Evolutionary conservation across 495 filamentous ascomycete genomes (phyloP), one percentile per base, ranked within the genome.

Genomic region (Thermothielavioides terrestris): DNA sequence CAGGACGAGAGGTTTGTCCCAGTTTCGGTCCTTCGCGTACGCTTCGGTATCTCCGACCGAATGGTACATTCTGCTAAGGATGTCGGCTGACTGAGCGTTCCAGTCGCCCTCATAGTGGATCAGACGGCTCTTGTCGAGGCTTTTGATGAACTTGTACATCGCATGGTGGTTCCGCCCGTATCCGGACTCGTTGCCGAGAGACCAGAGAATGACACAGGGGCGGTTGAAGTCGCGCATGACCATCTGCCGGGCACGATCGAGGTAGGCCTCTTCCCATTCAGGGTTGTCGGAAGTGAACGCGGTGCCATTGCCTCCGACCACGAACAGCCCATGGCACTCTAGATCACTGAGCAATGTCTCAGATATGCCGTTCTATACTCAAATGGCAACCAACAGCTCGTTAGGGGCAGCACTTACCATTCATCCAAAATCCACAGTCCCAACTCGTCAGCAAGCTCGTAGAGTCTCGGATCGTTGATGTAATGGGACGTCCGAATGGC

Each of bases 351-450:
- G 7, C 21, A 18, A 6, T 1, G 32, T 46, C n/a, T n/a, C 7
- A 46, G 32, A 10, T 4, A 46, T 20, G 1, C 1, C 15, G 7
- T 30, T 21, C 21, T 26, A 22, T n/a, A 4, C 11, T 1, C 7
- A 2, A 3, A 1, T 1, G n/a, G n/a, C n/a, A n/a, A n/a, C n/a
- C n/a, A n/a, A n/a, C n/a, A n/a, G n/a, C n/a, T n/a, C n/a, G n/a
- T n/a, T n/a, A n/a, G n/a, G 7, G 30, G 17, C 18, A 15, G 4
- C 20, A 46, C 44, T 1, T 28, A 46, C 44, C 44, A 81, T 62
- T 88, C 84, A 42, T 85, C 83, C 47, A 88, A 72, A 12, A 88
- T 72, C 72, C 79, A 88, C 15, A 88, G 66, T 0, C 84, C 84
- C 30, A 86, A 65, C 55, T 85, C 79, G 51, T 88, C 81, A 21